Percentiles rank a stretch among this genome's conserved stretches.
Evolutionary conservation across 352 stramenopile genomes (phyloP).

Genomic region (Phytophthora podocarpi): DNA sequence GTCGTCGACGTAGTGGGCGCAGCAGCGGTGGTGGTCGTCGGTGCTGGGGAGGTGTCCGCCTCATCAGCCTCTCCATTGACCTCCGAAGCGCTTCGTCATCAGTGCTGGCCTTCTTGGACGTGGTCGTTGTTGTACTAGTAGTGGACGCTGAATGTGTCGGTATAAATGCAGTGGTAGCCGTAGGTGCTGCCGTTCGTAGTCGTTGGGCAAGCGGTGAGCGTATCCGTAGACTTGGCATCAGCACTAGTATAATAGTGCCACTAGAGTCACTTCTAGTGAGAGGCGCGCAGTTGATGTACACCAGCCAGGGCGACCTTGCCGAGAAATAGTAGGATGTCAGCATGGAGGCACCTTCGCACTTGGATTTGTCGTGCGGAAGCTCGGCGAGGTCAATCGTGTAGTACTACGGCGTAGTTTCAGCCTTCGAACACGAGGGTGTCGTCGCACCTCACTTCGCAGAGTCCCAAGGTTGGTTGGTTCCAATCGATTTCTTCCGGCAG

Average conservation of each 20-base stretch:
- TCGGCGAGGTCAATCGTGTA: slow-evolving; percentile 35
- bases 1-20: slow-evolving; percentile 1
- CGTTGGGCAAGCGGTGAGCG: neutral
- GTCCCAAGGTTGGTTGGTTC: slow-evolving; percentile 45
- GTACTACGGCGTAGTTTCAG: slow-evolving; percentile 53
- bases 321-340: slow-evolving; percentile 44
- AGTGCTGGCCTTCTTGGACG: neutral
- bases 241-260: too few relatives aligned
- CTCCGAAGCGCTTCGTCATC: slow-evolving; percentile 11
- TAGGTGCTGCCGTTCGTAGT: slow-evolving; percentile 2
- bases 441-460: slow-evolving; percentile 63
- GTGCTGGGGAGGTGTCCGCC: slow-evolving; percentile 4
- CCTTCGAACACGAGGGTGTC: slow-evolving; percentile 49
- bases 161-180: neutral
- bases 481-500: slow-evolving; percentile 45
- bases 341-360: slow-evolving; percentile 47
- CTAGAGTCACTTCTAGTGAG: slow-evolving; percentile 8
- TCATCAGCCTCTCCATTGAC: slow-evolving; percentile 4
- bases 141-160: too few relatives aligned
- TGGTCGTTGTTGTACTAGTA: neutral
- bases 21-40: neutral
- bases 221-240: neutral
- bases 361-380: slow-evolving; percentile 50
- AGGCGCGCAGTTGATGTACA: slow-evolving; percentile 40
- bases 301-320: slow-evolving; percentile 46